Evolutionary conservation across 345 rosid species (phyloP), one percentile per base, ranked within the genome.

Genomic region (Lepidium sativum): DNA sequence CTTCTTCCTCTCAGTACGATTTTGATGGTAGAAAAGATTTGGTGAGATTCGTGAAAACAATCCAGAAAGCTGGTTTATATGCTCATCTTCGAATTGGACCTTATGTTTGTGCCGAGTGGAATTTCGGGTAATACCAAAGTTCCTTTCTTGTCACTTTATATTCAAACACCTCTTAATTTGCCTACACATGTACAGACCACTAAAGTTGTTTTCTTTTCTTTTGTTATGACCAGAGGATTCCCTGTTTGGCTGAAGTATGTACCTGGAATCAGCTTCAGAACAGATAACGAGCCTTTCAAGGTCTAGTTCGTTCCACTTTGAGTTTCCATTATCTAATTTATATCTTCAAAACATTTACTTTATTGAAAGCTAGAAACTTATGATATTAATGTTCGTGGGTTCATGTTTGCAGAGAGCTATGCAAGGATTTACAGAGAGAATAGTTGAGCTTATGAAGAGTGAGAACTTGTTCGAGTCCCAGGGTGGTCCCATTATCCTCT

Each of bases 81-180:
- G 87, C 82, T 73, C 81, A 95, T 84, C 97, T 95, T 77, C 80
- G 99, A 62, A 85, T 94, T 71, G 99, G 99, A 32, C 99, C 99
- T 60, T 94, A 80, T 73, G 76, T 85, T 45, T 94, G 99, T 74
- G 99, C 92, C 13, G 97, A 94, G 72, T 94, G 99, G 99, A 94
- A 91, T 55, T 94, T 82, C 48, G 99, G 99, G 99, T 94, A 80
- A 23, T n/a, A n/a, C n/a, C n/a, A n/a, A n/a, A n/a, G n/a, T n/a
- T n/a, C n/a, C n/a, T n/a, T n/a, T n/a, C n/a, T n/a, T n/a, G n/a
- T n/a, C n/a, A n/a, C n/a, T 0, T 23, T 23, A 23, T 23, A 23
- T 23, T 23, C 25, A 23, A 23, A 23, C 3, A 23, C n/a, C n/a
- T n/a, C n/a, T n/a, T 23, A 23, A 23, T 23, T 23, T 20, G 2